Percentiles rank a stretch among this genome's conserved stretches.
Evolutionary conservation across 805 yeast species (phyloP).

Genomic region (Saccharomycopsis javanensis): DNA sequence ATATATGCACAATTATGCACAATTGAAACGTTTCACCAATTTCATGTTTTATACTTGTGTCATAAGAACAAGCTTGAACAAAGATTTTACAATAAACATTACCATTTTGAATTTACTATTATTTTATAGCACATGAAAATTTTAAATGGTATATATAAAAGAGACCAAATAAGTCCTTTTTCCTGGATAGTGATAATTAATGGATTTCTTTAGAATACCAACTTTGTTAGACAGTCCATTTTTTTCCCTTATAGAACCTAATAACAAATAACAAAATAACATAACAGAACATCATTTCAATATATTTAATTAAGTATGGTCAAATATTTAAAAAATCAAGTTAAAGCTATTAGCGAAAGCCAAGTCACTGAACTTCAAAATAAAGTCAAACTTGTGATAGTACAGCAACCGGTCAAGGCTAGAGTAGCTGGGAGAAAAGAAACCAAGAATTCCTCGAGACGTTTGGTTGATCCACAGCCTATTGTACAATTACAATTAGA

Average conservation of each 20-base stretch:
- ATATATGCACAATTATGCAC: neutral
- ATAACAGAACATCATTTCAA: neutral
- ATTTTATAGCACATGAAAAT: neutral
- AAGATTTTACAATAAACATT: neutral
- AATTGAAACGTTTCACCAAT: neutral
- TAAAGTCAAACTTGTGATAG: conserved; percentile 11
- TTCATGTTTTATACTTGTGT: neutral
- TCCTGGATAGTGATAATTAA: neutral
- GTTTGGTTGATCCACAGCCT: conserved; percentile 20
- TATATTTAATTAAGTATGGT: conserved; percentile 15
- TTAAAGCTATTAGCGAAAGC: conserved; percentile 9
- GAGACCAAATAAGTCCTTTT: neutral
- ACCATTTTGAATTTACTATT: neutral
- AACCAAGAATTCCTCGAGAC: conserved; percentile 17
- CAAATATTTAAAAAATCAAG: conserved; percentile 18
- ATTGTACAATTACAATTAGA: conserved; percentile 15
- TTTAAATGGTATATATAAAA: neutral
- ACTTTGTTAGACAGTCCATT: neutral
- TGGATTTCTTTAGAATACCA: neutral
- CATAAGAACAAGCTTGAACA: neutral
- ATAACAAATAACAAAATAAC: neutral
- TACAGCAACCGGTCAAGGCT: conserved; percentile 20
- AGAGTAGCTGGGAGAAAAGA: conserved; percentile 19
- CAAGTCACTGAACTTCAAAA: conserved; percentile 1
- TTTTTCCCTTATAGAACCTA: neutral